Conservation (phyloP, 257 asterid species). For the Solanum virginianum region DNA sequence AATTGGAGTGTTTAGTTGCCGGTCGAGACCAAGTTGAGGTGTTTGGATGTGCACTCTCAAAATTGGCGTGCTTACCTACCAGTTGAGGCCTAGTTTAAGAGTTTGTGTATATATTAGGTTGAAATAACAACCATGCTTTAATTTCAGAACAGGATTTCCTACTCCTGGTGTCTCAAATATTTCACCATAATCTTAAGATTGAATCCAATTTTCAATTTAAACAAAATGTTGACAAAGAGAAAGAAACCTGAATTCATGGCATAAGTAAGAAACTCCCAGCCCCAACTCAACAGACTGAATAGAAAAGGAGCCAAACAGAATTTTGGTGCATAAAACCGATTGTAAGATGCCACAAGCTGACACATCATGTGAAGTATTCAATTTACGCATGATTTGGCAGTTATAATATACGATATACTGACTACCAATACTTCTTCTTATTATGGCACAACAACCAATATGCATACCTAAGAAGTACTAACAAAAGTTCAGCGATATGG, state of each 20-base stretch:
- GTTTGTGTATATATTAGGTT: neutral
- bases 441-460: neutral
- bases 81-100: neutral
- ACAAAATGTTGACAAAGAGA: neutral
- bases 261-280: neutral
- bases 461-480: neutral
- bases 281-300: neutral
- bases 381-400: neutral
- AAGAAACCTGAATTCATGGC: neutral
- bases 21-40: neutral
- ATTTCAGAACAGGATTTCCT: neutral
- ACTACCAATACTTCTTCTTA: neutral
- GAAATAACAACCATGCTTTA: neutral
- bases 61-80: neutral
- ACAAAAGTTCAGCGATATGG: neutral
- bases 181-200: neutral
- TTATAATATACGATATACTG: neutral
- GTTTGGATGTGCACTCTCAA: neutral
- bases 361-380: neutral
- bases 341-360: neutral
- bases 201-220: neutral
- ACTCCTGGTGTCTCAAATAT: neutral
- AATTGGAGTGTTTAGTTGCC: neutral
- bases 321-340: neutral
- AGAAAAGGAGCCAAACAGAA: neutral